phyloP scores from a whole-genome alignment of 169 alveolate species.

The Plasmodium sp. region DNA sequence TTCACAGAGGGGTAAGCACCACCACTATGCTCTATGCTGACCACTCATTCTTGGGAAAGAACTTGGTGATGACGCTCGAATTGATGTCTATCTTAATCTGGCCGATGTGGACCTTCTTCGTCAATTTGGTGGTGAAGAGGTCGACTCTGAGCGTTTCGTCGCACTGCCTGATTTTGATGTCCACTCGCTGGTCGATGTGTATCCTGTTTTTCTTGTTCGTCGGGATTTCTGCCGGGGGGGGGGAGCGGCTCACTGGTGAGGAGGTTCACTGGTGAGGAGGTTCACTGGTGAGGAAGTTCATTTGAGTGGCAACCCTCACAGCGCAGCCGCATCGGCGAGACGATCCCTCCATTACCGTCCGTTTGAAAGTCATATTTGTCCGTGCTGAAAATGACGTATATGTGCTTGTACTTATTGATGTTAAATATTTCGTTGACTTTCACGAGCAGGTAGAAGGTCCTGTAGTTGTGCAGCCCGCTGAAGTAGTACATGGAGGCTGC shows the following conservation, averaged over 20 bases:
- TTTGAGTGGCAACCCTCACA: background rate
- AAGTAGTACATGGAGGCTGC: conserved; percentile 74
- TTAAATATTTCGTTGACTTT: conserved; percentile 69
- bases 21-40: background rate
- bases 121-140: conserved; percentile 65
- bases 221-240: conserved; percentile 20
- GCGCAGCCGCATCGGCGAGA: background rate
- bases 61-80: conserved; percentile 36
- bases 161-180: conserved; percentile 72
- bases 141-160: conserved; percentile 50
- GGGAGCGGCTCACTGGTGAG: background rate
- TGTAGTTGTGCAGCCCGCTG: conserved; percentile 70
- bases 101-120: conserved; percentile 74
- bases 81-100: conserved; percentile 65
- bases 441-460: conserved; percentile 51
- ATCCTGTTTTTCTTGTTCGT: conserved; percentile 72
- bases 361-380: conserved; percentile 72
- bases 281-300: background rate
- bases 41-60: conserved; percentile 74
- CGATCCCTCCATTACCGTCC: conserved; percentile 41
- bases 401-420: conserved; percentile 62
- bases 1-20: background rate
- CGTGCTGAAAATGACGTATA: conserved; percentile 65
- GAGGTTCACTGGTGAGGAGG: background rate
- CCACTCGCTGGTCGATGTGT: conserved; percentile 59